Evolutionary conservation across 495 filamentous ascomycete species (phyloP).

Genomic region (Trichoderma erinaceum): DNA sequence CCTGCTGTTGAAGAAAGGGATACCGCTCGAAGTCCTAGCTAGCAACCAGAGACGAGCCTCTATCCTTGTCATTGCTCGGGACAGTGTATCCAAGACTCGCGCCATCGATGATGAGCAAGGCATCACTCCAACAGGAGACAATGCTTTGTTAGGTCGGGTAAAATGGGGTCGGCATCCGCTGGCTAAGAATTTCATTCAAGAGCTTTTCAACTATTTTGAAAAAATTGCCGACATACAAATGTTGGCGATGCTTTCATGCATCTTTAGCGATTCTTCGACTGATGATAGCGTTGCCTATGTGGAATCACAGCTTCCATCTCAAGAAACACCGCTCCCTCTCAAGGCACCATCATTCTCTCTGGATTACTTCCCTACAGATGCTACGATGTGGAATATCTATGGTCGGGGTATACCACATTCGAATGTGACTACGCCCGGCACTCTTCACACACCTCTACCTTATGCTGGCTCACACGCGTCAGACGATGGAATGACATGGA

Average conservation of each 20-base stretch:
- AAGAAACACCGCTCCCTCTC: conserved; percentile 55
- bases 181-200: conserved; percentile 65
- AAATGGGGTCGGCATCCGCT: conserved; percentile 85
- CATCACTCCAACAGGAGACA: conserved; percentile 18
- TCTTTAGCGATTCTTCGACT: conserved; percentile 62
- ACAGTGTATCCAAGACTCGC: conserved; percentile 45
- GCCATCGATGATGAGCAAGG: conserved; percentile 31
- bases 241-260: conserved; percentile 90
- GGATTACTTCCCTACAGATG: conserved; percentile 62
- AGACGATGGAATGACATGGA: conserved; percentile 45
- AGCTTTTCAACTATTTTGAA: conserved; percentile 73
- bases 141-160: conserved; percentile 51
- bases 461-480: conserved; percentile 56
- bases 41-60: conserved; percentile 43
- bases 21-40: conserved; percentile 58
- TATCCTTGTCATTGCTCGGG: conserved; percentile 56
- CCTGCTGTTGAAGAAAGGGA: conserved; percentile 68
- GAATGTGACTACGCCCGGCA: conserved; percentile 53
- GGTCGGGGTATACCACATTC: conserved; percentile 42
- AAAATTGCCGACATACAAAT: conserved; percentile 78
- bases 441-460: conserved; percentile 47
- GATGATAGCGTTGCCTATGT: conserved; percentile 44
- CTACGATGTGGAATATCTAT: conserved; percentile 49
- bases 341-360: conserved; percentile 59
- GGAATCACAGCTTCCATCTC: conserved; percentile 39